A percentile compares a stretch with the other conserved stretches of the same genome.
These are phyloP conservation scores for Malassezia sympodialis DNA, from an alignment of 1,284 basidiomycete genomes.

Conservation along the genomic window DNA sequence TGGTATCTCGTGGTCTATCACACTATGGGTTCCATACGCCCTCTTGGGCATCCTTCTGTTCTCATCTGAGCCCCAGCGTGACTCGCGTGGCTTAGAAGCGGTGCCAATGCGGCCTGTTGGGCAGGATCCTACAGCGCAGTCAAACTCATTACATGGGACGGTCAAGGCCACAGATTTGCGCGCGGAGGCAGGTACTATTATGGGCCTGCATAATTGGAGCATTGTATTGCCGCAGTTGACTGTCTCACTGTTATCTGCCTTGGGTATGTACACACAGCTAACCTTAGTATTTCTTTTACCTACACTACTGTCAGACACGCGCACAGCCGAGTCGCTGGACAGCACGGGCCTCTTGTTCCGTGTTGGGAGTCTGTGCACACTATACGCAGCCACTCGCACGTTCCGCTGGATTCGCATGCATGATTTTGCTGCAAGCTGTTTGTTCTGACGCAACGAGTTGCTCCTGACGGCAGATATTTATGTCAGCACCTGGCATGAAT, in stretches of 20 bases:
- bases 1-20: slow-evolving; percentile 52
- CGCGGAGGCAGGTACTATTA: slow-evolving; percentile 7
- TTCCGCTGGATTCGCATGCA: slow-evolving; percentile 11
- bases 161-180: not conserved
- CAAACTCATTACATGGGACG: not conserved
- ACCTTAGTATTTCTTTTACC: slow-evolving; percentile 13
- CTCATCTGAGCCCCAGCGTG: not conserved
- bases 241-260: slow-evolving; percentile 7
- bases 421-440: not conserved
- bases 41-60: slow-evolving; percentile 41
- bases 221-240: slow-evolving; percentile 15
- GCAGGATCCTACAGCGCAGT: not conserved
- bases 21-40: slow-evolving; percentile 52
- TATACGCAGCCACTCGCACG: slow-evolving; percentile 12
- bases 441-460: not conserved
- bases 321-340: slow-evolving; percentile 9
- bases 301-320: not conserved
- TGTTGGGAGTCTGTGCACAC: slow-evolving; percentile 17
- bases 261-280: slow-evolving; percentile 3
- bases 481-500: not conserved
- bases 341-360: slow-evolving; percentile 18
- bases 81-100: not conserved
- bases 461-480: not conserved
- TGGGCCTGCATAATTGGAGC: slow-evolving; percentile 18
- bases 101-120: not conserved